phyloP scores from a whole-genome alignment of 176 grass and related monocot species.

The Avena insularis region DNA sequence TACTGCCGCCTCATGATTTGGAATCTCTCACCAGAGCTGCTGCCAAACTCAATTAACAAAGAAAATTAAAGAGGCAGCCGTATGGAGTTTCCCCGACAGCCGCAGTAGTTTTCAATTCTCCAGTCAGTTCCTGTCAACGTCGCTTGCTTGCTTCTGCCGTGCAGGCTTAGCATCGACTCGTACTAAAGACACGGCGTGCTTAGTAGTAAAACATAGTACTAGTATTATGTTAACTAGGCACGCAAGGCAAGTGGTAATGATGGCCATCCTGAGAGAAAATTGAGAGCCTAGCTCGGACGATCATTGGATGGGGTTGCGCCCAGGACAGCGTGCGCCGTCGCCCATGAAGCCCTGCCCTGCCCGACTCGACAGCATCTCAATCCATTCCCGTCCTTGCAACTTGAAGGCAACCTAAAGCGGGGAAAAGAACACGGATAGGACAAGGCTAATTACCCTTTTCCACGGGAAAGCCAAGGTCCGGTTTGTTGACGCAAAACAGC shows the following conservation, averaged over 20 bases:
- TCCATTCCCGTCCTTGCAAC: background rate
- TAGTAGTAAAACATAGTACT: background rate
- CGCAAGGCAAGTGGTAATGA: conserved; percentile 20
- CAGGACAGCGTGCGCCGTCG: conserved; percentile 45
- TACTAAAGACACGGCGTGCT: conserved; percentile 20
- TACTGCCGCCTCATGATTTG: background rate
- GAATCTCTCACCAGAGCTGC: conserved; percentile 7
- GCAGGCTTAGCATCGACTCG: background rate
- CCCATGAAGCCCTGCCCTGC: conserved; percentile 36
- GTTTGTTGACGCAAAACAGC: conserved; percentile 38
- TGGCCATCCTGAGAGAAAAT: background rate
- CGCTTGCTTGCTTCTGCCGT: background rate
- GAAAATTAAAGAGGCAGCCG: background rate
- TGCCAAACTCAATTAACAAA: conserved; percentile 19
- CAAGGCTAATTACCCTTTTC: conserved; percentile 30
- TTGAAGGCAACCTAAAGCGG: background rate
- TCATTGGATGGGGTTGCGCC: conserved; percentile 31
- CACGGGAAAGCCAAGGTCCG: conserved; percentile 4
- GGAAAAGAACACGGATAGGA: background rate
- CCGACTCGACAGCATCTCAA: conserved; percentile 46
- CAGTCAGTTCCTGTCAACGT: background rate
- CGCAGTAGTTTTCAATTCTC: conserved; percentile 1
- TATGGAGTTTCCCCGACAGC: background rate
- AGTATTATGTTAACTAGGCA: conserved; percentile 19
- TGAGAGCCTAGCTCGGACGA: conserved; percentile 14